Percentiles rank a stretch among this genome's conserved stretches.
Evolutionary conservation across 2,329 filamentous ascomycete genomes (phyloP).

Genomic region (Penicillium sp.): DNA sequence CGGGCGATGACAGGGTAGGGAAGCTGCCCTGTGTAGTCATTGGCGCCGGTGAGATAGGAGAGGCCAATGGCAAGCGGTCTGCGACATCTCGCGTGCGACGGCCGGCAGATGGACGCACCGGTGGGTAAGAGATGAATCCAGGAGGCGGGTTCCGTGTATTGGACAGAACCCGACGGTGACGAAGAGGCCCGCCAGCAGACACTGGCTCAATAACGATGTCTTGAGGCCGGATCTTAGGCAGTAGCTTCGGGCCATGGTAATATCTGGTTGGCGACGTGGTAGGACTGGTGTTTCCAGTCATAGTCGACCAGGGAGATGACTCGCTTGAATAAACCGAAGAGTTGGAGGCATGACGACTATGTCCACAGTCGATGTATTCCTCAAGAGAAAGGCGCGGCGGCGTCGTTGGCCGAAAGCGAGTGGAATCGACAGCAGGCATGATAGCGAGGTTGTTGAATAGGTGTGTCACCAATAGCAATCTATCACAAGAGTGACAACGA

Average conservation of each 20-base stretch:
- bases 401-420: conserved; percentile 45
- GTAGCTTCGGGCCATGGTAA: conserved; percentile 69
- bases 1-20: conserved; percentile 62
- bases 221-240: conserved; percentile 82
- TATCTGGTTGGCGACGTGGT: conserved; percentile 68
- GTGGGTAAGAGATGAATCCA: conserved; percentile 51
- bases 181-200: conserved; percentile 51
- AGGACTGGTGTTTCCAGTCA: conserved; percentile 68
- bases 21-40: conserved; percentile 27
- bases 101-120: conserved; percentile 43
- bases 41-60: conserved; percentile 45
- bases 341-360: conserved; percentile 64
- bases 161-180: conserved; percentile 53
- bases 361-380: conserved; percentile 36
- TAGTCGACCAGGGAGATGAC: conserved; percentile 66
- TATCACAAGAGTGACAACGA: conserved; percentile 17
- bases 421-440: conserved; percentile 44
- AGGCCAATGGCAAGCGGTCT: conserved; percentile 45
- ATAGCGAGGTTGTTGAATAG: conserved; percentile 29
- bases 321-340: conserved; percentile 65
- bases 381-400: conserved; percentile 40
- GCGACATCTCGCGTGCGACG: conserved; percentile 47
- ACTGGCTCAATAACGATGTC: conserved; percentile 70
- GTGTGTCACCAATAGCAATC: conserved; percentile 11
- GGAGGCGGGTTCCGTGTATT: conserved; percentile 53